Evolutionary conservation across 2,329 filamentous ascomycete species (phyloP), one percentile per base, ranked within the genome.

Genomic region (Aaosphaeria arxii): DNA sequence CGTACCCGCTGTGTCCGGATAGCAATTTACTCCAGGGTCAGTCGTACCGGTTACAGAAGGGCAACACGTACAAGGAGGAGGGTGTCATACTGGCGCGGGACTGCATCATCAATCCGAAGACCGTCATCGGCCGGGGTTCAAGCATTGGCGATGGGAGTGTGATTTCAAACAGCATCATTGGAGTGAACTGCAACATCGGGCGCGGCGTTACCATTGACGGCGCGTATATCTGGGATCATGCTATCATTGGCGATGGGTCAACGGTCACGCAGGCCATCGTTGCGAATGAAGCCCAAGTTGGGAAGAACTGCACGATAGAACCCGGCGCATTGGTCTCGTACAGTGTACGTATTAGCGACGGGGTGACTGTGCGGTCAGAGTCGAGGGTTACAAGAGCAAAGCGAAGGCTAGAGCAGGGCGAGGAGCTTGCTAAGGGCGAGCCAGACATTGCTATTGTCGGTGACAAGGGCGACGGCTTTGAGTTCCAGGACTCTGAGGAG

Each of bases 211-310:
- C 77, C 35, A 83, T 99, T 51, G 80, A 88, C 42, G 81, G 89
- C 57, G 87, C 89, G 24, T 92, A 90, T 59, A 83, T 99, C 54
- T 97, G 92, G 91, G 89, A 96, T 59, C 82, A 91, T 58, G 84
- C 84, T 0, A 81, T 80, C 5, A 83, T 99, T 56, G 87, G 84
- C 1, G 89, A 96, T 62, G 85, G 85, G 17, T 79, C 86, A 11
- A 80, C 80, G 28, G 75, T 99, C 42, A 78, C 80, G 6, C 81
- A 84, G 55, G 86, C 90, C 1, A 83, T 99, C 39, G 75, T 99
- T 46, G 94, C 88, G 4, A 84, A 86, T 59, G 82, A 83, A 42
- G 87, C 80, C 13, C 74, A 79, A 1, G 73, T 99, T 47, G 91
- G 91, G 24, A 85, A 84, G 58, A 80, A 81, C 46, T 88, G 86